Conservation (phyloP, 352 stramenopile genomes). For the Stramenopiles sp. region DNA sequence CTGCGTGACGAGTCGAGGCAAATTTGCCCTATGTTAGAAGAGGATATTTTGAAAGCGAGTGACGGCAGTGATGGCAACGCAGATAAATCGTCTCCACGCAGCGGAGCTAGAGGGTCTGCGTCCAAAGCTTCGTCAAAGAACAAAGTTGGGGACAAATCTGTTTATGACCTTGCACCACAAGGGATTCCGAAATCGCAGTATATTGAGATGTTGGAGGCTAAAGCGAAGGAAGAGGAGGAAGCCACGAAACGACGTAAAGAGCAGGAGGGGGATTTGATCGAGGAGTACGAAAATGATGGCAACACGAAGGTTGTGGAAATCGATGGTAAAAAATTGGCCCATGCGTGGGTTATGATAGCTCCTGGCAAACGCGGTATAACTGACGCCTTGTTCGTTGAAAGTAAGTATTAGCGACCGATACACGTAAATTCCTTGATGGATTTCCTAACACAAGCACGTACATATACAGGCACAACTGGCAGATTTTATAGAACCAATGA, state of each 20-base stretch:
- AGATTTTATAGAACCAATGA: conserved; percentile 46
- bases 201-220: conserved; percentile 33
- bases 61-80: conserved; percentile 21
- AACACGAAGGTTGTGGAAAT: conserved; percentile 46
- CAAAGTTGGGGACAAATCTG: conserved; percentile 15
- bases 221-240: conserved; percentile 29
- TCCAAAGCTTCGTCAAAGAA: conserved; percentile 33
- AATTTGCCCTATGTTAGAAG: conserved; percentile 34
- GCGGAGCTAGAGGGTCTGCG: conserved; percentile 28
- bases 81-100: background rate
- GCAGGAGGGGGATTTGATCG: conserved; percentile 17
- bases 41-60: conserved; percentile 15
- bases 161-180: conserved; percentile 14
- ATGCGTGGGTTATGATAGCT: conserved; percentile 74
- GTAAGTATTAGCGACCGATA: too few species aligned
- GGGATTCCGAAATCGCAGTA: conserved; percentile 30
- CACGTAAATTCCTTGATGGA: too few species aligned
- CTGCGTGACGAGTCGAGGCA: conserved; percentile 65
- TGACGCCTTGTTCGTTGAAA: conserved; percentile 67
- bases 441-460: too few species aligned
- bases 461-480: too few species aligned
- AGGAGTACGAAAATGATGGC: conserved; percentile 32
- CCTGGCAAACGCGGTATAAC: conserved; percentile 59
- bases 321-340: conserved; percentile 42
- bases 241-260: conserved; percentile 21